These are phyloP conservation scores for Tilletia horrida DNA, from an alignment of 1,284 basidiomycete species.

Conservation along the genomic window DNA sequence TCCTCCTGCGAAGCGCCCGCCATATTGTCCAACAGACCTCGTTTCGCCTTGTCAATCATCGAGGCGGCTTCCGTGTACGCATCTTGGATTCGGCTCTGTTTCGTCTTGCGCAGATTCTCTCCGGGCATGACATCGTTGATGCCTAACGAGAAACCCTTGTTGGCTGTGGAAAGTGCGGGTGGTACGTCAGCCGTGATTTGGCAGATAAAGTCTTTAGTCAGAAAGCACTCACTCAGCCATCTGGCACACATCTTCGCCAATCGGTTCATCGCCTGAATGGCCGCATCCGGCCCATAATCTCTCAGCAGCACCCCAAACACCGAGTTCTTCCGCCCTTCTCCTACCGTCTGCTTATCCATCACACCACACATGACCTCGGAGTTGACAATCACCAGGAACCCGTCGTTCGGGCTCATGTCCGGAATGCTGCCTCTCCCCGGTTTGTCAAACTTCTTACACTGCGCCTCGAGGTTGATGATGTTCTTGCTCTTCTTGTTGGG, in stretches of 20 bases:
- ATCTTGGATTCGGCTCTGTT: slow-evolving; percentile 79
- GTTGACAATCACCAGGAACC: slow-evolving; percentile 95
- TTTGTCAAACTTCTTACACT: slow-evolving; percentile 89
- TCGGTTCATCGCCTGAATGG: slow-evolving; percentile 91
- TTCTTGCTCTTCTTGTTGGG: slow-evolving; percentile 78
- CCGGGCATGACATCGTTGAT: slow-evolving; percentile 99
- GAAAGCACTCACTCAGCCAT: slow-evolving; percentile 67
- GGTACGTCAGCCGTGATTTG: slow-evolving; percentile 1
- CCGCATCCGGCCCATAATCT: slow-evolving; percentile 93
- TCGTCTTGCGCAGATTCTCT: slow-evolving; percentile 71
- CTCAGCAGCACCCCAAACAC: slow-evolving; percentile 97
- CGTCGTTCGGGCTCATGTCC: slow-evolving; percentile 95
- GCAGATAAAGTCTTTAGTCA: background rate
- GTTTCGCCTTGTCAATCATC: slow-evolving; percentile 83
- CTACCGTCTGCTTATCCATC: slow-evolving; percentile 97
- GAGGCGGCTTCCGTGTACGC: slow-evolving; percentile 86
- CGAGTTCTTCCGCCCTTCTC: slow-evolving; percentile 98
- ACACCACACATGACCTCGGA: slow-evolving; percentile 99
- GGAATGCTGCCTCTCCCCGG: slow-evolving; percentile 63
- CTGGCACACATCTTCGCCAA: slow-evolving; percentile 92
- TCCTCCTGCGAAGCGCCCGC: slow-evolving; percentile 96
- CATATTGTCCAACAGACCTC: slow-evolving; percentile 88
- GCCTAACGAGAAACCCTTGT: slow-evolving; percentile 94
- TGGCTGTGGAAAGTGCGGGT: slow-evolving; percentile 63
- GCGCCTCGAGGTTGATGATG: slow-evolving; percentile 87